These are phyloP conservation scores for Capronia epimyces DNA, from an alignment of 2,329 filamentous ascomycete genomes.

Conservation along the genomic window DNA sequence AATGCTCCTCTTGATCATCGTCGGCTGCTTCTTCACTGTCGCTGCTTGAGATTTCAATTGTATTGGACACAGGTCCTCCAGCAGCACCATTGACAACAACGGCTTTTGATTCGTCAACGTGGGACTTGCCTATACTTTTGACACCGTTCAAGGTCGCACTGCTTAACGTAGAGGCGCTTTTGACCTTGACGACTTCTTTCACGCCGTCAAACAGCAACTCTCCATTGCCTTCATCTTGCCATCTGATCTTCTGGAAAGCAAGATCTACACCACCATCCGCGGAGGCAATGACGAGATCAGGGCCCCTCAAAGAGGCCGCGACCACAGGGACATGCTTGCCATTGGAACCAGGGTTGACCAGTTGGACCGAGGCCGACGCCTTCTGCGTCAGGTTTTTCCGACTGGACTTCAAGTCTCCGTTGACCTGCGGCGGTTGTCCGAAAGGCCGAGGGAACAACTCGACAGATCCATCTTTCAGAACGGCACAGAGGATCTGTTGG, in stretches of 20 bases:
- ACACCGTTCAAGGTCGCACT: slow-evolving; percentile 51
- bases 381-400: slow-evolving; percentile 40
- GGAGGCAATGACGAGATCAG: slow-evolving; percentile 45
- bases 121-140: slow-evolving; percentile 46
- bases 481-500: slow-evolving; percentile 42
- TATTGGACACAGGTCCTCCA: slow-evolving; percentile 37
- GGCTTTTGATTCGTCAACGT: slow-evolving; percentile 54
- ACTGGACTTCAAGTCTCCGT: slow-evolving; percentile 31
- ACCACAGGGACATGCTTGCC: slow-evolving; percentile 40
- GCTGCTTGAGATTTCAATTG: slow-evolving; percentile 47
- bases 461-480: slow-evolving; percentile 46
- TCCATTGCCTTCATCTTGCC: slow-evolving; percentile 43
- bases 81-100: slow-evolving; percentile 43
- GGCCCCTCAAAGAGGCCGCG: slow-evolving; percentile 42
- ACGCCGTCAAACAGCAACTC: slow-evolving; percentile 40
- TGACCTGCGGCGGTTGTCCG: slow-evolving; percentile 32
- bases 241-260: slow-evolving; percentile 46
- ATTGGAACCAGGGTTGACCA: slow-evolving; percentile 41
- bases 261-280: slow-evolving; percentile 47
- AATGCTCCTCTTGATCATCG: background rate
- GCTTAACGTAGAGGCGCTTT: slow-evolving; percentile 39
- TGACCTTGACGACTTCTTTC: slow-evolving; percentile 43
- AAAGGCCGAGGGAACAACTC: slow-evolving; percentile 50
- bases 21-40: slow-evolving; percentile 35
- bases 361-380: slow-evolving; percentile 42